Conservation (phyloP, 1,139 yeast species). For the Yamadazyma pseudoaaseri region DNA sequence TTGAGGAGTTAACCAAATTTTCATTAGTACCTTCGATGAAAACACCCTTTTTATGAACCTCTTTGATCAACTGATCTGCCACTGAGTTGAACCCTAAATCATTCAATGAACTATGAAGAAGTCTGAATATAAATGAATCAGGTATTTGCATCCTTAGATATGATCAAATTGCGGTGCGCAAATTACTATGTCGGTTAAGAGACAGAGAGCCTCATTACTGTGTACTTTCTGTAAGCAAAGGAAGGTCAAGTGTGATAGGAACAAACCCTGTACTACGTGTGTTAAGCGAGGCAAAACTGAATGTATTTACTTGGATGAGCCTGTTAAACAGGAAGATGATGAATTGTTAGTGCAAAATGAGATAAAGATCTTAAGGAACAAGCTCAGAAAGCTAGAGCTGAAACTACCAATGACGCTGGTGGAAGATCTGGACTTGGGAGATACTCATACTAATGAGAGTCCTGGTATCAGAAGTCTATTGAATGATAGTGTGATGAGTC, state of each 20-base stretch:
- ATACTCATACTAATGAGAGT: too few species aligned
- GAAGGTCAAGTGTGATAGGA: constrained; percentile 45
- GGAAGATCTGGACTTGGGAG: too few species aligned
- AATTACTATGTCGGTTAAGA: constrained; percentile 13
- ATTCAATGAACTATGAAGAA: constrained; percentile 30
- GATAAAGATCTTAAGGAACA: constrained; percentile 1
- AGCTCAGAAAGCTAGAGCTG: constrained; percentile 2
- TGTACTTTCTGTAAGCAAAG: constrained; percentile 42
- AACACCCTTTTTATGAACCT: constrained; percentile 13
- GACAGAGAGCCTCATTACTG: constrained; percentile 36
- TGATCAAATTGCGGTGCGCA: neutral
- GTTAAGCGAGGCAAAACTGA: constrained; percentile 21
- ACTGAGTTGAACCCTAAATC: constrained; percentile 14
- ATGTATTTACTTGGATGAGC: constrained; percentile 13
- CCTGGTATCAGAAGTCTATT: too few species aligned
- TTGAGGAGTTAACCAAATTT: constrained; percentile 8
- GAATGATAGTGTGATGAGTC: too few species aligned
- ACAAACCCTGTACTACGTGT: constrained; percentile 42
- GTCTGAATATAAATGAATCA: constrained; percentile 27
- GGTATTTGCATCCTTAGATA: constrained; percentile 12
- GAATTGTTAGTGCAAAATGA: constrained; percentile 1
- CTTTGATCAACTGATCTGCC: constrained; percentile 15
- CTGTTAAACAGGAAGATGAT: neutral
- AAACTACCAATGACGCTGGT: too few species aligned
- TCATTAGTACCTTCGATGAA: constrained; percentile 5